Evolutionary conservation across 2,329 filamentous ascomycete genomes (phyloP).

Genomic region (Orbilia oligospora): DNA sequence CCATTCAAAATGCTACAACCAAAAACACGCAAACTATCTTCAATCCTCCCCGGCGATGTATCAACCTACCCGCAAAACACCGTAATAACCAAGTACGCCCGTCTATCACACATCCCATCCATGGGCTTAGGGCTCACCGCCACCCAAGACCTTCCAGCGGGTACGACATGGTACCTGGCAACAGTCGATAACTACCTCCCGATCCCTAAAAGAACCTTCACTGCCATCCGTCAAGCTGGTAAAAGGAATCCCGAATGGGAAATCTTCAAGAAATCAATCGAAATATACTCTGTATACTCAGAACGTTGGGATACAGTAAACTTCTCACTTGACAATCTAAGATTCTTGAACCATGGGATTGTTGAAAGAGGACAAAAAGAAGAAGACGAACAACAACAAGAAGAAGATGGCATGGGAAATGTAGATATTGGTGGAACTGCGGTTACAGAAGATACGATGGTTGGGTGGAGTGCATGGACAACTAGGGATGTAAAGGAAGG

Average conservation of each 20-base stretch:
- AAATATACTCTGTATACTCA: neutral
- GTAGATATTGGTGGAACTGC: neutral
- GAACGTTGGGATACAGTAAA: neutral
- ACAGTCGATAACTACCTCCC: neutral
- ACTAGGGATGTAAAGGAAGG: slow-evolving; percentile 5
- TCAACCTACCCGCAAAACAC: slow-evolving; percentile 4
- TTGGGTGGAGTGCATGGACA: neutral
- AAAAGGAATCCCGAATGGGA: slow-evolving; percentile 4
- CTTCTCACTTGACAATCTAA: neutral
- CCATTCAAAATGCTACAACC: neutral
- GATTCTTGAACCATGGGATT: neutral
- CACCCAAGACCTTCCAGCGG: slow-evolving; percentile 2
- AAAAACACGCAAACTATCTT: neutral
- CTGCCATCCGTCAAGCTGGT: slow-evolving; percentile 1
- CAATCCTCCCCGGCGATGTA: neutral
- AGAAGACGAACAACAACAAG: too few relatives aligned
- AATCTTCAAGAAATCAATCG: neutral
- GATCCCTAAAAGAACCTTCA: slow-evolving; percentile 4
- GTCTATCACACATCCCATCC: neutral
- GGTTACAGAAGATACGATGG: neutral
- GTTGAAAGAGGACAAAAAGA: neutral
- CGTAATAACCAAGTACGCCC: neutral
- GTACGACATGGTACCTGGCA: slow-evolving; percentile 3
- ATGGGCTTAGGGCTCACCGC: slow-evolving; percentile 5
- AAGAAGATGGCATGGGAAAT: neutral